Evolutionary conservation across 345 rosid genomes (phyloP).

Genomic region (Pseudoturritis turrita): DNA sequence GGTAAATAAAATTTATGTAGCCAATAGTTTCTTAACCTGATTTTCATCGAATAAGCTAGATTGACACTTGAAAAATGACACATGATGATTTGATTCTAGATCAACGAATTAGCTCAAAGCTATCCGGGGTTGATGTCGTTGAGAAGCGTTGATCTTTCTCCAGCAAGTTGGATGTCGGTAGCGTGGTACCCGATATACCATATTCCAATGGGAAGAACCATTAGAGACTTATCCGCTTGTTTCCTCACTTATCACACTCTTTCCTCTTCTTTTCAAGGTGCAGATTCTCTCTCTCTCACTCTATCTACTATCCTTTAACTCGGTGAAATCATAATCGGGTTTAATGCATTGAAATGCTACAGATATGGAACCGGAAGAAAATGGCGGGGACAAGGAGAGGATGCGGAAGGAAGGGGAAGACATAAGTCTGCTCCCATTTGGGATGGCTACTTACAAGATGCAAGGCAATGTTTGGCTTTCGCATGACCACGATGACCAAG

Average conservation of each 20-base stretch:
- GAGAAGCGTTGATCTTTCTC: constrained; percentile 96
- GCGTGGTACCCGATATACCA: constrained; percentile 99
- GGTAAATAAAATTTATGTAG: constrained; percentile 38
- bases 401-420: constrained; percentile 54
- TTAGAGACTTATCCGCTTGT: constrained; percentile 88
- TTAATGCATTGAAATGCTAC: not conserved
- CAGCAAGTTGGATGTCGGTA: constrained; percentile 99
- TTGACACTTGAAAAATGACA: not conserved
- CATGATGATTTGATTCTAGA: constrained; percentile 37
- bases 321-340: not conserved
- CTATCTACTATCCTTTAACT: not conserved
- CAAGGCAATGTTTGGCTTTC: constrained; percentile 88
- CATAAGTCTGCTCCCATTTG: constrained; percentile 65
- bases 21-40: not conserved
- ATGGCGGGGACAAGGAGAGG: constrained; percentile 40
- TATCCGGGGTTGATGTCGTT: constrained; percentile 78
- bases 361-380: constrained; percentile 61
- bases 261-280: constrained; percentile 94
- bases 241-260: constrained; percentile 97
- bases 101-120: constrained; percentile 62
- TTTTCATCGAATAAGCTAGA: not conserved
- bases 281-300: not conserved
- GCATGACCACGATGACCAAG: constrained; percentile 72
- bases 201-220: constrained; percentile 98
- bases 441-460: constrained; percentile 96